These are phyloP conservation scores for Scheffersomyces parashehatae DNA, from an alignment of 1,139 yeast species.

Conservation along the genomic window DNA sequence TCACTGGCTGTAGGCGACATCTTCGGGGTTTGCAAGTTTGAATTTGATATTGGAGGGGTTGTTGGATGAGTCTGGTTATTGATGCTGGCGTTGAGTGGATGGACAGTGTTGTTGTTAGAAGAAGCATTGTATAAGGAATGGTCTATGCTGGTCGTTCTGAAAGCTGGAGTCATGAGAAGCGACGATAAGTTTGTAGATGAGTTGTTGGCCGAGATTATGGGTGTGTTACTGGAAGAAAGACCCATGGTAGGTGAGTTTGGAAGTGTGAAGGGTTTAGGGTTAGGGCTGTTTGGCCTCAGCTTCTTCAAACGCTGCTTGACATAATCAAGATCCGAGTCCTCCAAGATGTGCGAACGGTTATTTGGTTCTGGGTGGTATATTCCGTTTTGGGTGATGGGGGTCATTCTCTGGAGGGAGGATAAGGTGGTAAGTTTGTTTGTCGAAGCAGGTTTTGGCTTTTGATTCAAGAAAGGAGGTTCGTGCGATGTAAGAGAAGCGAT, in stretches of 20 bases:
- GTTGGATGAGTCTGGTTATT: slow-evolving; percentile 1
- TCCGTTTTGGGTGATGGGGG: slow-evolving; percentile 41
- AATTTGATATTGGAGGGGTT: slow-evolving; percentile 16
- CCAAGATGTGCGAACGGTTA: slow-evolving; percentile 29
- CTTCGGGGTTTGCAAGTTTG: slow-evolving; percentile 52
- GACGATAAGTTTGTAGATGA: slow-evolving; percentile 46
- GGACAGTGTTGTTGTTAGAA: neutral
- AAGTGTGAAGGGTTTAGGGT: slow-evolving; percentile 43
- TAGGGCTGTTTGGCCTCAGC: slow-evolving; percentile 71
- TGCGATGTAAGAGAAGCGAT: slow-evolving; percentile 14
- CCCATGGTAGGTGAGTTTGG: slow-evolving; percentile 63
- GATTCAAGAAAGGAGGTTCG: slow-evolving; percentile 12
- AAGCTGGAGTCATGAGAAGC: slow-evolving; percentile 32
- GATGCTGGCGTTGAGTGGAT: neutral
- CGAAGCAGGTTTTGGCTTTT: slow-evolving; percentile 4
- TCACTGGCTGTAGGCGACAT: slow-evolving; percentile 42
- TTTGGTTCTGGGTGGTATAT: slow-evolving; percentile 11
- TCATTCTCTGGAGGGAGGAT: slow-evolving; percentile 55
- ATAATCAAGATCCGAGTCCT: slow-evolving; percentile 48
- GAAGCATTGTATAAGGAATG: slow-evolving; percentile 2
- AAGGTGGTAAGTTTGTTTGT: slow-evolving; percentile 32
- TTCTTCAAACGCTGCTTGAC: slow-evolving; percentile 57
- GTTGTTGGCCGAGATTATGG: slow-evolving; percentile 44
- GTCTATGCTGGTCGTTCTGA: slow-evolving; percentile 8
- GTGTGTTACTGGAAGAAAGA: slow-evolving; percentile 42